A percentile compares a stretch with the other conserved stretches of the same genome.
Conservation (phyloP, 2,329 filamentous ascomycete species). For the Aureobasidium uvarum region DNA sequence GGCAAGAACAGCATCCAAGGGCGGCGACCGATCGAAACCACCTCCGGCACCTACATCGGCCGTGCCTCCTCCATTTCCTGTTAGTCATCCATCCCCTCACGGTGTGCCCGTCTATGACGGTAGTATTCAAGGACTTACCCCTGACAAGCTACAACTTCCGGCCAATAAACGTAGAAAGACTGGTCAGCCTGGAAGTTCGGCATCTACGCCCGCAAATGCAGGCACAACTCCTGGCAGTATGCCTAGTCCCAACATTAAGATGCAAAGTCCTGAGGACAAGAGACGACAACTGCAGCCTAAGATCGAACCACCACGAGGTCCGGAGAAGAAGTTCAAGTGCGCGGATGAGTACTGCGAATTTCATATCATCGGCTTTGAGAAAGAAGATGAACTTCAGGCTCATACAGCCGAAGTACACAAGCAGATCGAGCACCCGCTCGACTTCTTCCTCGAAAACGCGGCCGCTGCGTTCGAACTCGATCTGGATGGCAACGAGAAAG, state of each 20-base stretch:
- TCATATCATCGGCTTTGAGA: slow-evolving; percentile 55
- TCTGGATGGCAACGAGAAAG: slow-evolving; percentile 45
- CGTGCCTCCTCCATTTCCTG: slow-evolving; percentile 53
- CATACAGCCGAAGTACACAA: slow-evolving; percentile 56
- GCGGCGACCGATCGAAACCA: slow-evolving; percentile 36
- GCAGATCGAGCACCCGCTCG: slow-evolving; percentile 54
- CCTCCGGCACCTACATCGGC: slow-evolving; percentile 50
- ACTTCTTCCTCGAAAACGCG: slow-evolving; percentile 56
- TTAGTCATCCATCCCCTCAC: slow-evolving; percentile 54
- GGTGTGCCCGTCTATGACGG: slow-evolving; percentile 58
- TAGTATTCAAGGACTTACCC: slow-evolving; percentile 50
- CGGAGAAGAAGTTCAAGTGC: slow-evolving; percentile 54
- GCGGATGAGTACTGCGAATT: slow-evolving; percentile 51
- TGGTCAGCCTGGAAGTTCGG: slow-evolving; percentile 41
- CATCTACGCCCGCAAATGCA: slow-evolving; percentile 42
- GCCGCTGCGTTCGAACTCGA: slow-evolving; percentile 51
- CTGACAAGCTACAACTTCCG: slow-evolving; percentile 58
- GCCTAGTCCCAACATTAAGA: slow-evolving; percentile 45
- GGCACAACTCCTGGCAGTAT: slow-evolving; percentile 39
- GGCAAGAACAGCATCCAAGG: slow-evolving; percentile 24
- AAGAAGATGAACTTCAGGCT: slow-evolving; percentile 54
- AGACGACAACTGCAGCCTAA: slow-evolving; percentile 40
- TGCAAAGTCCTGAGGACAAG: slow-evolving; percentile 48
- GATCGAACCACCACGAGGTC: slow-evolving; percentile 41
- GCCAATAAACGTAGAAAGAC: slow-evolving; percentile 57